Percentiles rank a stretch among this genome's conserved stretches.
These are phyloP conservation scores for Amborella trichopoda DNA, from an alignment of 164 flowering plant species.

Conservation along the genomic window DNA sequence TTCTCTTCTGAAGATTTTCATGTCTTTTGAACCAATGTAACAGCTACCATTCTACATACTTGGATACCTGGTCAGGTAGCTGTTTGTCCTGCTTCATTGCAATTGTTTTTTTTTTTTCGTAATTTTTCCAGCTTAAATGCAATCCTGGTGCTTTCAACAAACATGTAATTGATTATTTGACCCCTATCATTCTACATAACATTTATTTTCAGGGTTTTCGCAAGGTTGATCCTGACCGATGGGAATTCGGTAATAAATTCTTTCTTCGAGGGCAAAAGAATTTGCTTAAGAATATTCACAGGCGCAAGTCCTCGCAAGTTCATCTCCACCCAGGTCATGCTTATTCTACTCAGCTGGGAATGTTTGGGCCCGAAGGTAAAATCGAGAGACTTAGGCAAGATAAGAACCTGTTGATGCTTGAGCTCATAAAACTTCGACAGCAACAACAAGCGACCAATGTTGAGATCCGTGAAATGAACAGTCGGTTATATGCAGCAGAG, in stretches of 20 bases:
- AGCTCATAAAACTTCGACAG: conserved; percentile 55
- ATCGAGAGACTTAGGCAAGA: conserved; percentile 46
- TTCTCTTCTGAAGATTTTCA: no score
- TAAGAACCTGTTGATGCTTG: conserved; percentile 46
- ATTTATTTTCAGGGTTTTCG: conserved; percentile 70
- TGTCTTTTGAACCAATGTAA: no score
- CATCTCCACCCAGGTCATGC: conserved; percentile 24
- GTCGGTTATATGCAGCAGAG: conserved; percentile 60
- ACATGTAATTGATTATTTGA: no score
- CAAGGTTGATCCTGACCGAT: conserved; percentile 66
- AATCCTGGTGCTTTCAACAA: no score
- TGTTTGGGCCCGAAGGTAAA: conserved; percentile 33
- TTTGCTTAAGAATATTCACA: conserved; percentile 63
- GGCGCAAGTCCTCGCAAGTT: conserved; percentile 55
- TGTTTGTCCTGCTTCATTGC: no score
- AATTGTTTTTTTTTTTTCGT: no score
- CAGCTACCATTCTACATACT: no score
- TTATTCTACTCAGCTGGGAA: conserved; percentile 23
- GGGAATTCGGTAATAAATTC: conserved; percentile 80
- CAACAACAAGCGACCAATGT: conserved; percentile 45
- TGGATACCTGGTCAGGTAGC: no score
- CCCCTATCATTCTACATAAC: no score
- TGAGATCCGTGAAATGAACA: conserved; percentile 41
- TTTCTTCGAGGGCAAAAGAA: conserved; percentile 57
- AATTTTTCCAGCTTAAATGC: no score